These are phyloP conservation scores for Dactylorhiza incarnata DNA, from an alignment of 106 monocot genomes.

Conservation along the genomic window DNA sequence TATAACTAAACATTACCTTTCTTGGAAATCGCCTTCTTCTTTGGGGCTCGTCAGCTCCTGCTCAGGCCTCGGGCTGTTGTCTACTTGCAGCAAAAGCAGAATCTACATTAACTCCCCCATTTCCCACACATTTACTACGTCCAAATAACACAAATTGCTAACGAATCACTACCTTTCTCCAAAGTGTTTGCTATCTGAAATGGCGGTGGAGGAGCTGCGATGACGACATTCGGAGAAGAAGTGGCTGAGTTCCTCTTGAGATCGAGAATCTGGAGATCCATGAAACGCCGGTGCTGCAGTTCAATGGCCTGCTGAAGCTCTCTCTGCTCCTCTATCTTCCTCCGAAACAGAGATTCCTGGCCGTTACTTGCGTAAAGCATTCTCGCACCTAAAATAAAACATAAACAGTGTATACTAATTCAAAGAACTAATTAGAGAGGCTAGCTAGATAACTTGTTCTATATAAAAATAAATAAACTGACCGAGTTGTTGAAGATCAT, in stretches of 20 bases:
- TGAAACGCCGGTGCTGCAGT: constrained; percentile 55
- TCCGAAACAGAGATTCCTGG: constrained; percentile 50
- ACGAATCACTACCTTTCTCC: constrained; percentile 7
- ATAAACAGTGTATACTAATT: too few relatives aligned
- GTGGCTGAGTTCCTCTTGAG: constrained; percentile 28
- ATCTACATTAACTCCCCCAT: neutral
- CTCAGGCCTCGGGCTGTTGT: constrained; percentile 22
- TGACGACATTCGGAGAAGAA: neutral
- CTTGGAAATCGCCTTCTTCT: constrained; percentile 30
- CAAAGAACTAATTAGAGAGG: too few relatives aligned
- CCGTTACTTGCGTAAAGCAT: constrained; percentile 32
- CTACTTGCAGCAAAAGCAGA: constrained; percentile 23
- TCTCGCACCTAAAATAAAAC: constrained; percentile 41
- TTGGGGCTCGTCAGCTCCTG: constrained; percentile 22
- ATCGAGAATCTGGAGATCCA: constrained; percentile 72
- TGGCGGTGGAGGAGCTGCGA: neutral
- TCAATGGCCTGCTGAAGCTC: constrained; percentile 87
- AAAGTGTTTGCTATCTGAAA: neutral
- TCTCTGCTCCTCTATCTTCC: constrained; percentile 71
- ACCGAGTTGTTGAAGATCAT: constrained; percentile 73
- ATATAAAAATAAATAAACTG: neutral
- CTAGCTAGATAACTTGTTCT: neutral
- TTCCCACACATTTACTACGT: neutral
- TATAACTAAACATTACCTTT: constrained; percentile 24
- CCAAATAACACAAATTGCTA: neutral